Evolutionary conservation across 2,329 filamentous ascomycete genomes (phyloP).

Genomic region (Cryphonectria nitschkei): DNA sequence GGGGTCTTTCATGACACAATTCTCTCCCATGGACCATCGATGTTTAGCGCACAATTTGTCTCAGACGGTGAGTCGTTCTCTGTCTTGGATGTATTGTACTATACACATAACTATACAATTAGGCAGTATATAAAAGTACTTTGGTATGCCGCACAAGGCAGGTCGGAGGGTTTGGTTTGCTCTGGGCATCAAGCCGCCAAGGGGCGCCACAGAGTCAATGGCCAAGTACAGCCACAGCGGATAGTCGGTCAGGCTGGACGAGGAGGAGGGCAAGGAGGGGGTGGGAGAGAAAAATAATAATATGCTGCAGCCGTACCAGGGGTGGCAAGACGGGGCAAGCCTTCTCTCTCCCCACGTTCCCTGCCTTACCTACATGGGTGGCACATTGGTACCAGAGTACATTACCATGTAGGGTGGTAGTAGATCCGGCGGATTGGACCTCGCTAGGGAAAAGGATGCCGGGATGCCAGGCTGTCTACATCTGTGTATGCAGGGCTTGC

Average conservation of each 20-base stretch:
- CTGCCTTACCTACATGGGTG: neutral
- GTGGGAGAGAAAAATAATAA: neutral
- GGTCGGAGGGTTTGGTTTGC: neutral
- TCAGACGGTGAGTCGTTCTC: neutral
- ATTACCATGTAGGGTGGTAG: neutral
- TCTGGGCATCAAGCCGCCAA: neutral
- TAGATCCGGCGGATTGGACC: constrained; percentile 13
- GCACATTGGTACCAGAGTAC: neutral
- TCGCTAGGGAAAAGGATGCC: constrained; percentile 1
- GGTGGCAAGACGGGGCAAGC: neutral
- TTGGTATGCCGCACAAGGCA: neutral
- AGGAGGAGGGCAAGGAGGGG: neutral
- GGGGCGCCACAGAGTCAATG: neutral
- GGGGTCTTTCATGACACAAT: too few species aligned
- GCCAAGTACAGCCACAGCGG: neutral
- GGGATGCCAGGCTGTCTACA: constrained; percentile 5
- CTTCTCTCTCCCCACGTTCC: neutral
- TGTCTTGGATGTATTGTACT: neutral
- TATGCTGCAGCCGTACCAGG: constrained; percentile 2
- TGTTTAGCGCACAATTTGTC: neutral
- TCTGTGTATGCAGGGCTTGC: constrained; percentile 13
- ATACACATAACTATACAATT: neutral
- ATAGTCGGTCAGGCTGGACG: neutral
- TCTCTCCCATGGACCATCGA: neutral
- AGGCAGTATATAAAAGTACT: neutral